These are phyloP conservation scores for Penicillium riverlandense DNA, from an alignment of 495 filamentous ascomycete genomes.

Conservation along the genomic window DNA sequence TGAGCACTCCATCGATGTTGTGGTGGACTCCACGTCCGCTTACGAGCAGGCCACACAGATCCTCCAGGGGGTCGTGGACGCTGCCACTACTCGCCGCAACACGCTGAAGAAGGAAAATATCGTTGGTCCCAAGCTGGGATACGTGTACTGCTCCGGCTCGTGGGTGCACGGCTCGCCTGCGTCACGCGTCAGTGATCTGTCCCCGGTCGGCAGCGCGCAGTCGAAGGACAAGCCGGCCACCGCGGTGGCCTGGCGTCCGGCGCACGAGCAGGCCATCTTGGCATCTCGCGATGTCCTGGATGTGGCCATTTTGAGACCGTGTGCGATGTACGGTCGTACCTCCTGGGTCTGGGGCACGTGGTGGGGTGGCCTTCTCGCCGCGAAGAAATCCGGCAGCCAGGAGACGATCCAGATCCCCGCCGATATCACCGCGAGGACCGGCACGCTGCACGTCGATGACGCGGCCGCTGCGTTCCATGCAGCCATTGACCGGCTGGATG, in stretches of 20 bases:
- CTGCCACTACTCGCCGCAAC: slow-evolving; percentile 12
- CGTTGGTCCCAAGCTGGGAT: slow-evolving; percentile 29
- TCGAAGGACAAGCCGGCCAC: slow-evolving; percentile 10
- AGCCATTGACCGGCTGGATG: slow-evolving; percentile 27
- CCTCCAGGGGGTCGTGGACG: slow-evolving; percentile 12
- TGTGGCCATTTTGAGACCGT: slow-evolving; percentile 29
- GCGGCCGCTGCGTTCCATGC: slow-evolving; percentile 22
- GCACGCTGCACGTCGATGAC: slow-evolving; percentile 34
- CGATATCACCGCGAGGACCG: slow-evolving; percentile 10
- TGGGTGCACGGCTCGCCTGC: slow-evolving; percentile 32
- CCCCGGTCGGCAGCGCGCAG: slow-evolving; percentile 11
- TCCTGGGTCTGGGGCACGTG: slow-evolving; percentile 15
- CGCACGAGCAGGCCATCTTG: slow-evolving; percentile 26
- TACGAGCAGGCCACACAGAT: slow-evolving; percentile 9
- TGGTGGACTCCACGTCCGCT: slow-evolving; percentile 25
- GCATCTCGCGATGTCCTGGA: slow-evolving; percentile 25
- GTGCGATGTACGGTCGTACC: slow-evolving; percentile 27
- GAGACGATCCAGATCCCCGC: slow-evolving; percentile 11
- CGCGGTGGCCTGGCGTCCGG: slow-evolving; percentile 23
- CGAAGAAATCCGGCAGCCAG: slow-evolving; percentile 6
- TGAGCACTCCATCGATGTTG: slow-evolving; percentile 23
- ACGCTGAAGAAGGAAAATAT: slow-evolving; percentile 5
- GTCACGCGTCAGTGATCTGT: slow-evolving; percentile 21
- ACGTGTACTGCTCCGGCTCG: slow-evolving; percentile 32
- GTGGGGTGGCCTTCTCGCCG: slow-evolving; percentile 16